Conservation (phyloP, 768 basidiomycete genomes). For the Hypholoma fasciculare region DNA sequence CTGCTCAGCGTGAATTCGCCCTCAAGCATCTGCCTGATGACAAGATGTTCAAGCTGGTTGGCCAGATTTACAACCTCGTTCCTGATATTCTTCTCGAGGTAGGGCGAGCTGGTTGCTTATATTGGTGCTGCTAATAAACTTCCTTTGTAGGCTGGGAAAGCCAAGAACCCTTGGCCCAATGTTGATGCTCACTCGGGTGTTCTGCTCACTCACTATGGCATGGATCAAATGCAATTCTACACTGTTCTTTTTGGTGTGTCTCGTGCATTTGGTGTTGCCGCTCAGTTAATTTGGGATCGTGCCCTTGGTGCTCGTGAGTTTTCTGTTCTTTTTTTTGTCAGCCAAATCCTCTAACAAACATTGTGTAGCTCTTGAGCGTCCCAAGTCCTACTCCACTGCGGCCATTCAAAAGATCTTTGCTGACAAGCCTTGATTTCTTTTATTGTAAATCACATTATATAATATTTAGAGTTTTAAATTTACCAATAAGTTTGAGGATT, state of each 20-base stretch:
- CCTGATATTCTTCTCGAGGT: slow-evolving; percentile 84
- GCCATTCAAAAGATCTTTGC: slow-evolving; percentile 81
- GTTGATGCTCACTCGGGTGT: slow-evolving; percentile 97
- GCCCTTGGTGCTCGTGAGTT: slow-evolving; percentile 86
- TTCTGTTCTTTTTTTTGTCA: neutral
- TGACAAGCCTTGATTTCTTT: slow-evolving; percentile 38
- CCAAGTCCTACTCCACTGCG: slow-evolving; percentile 86
- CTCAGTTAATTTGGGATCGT: slow-evolving; percentile 92
- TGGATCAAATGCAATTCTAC: slow-evolving; percentile 93
- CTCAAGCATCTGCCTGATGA: slow-evolving; percentile 83
- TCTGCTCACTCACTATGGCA: slow-evolving; percentile 81
- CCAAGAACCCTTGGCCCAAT: slow-evolving; percentile 95
- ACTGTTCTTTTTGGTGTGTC: slow-evolving; percentile 97
- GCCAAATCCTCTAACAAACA: neutral
- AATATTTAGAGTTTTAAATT: neutral
- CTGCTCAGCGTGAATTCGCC: slow-evolving; percentile 88
- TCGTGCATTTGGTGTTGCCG: slow-evolving; percentile 88
- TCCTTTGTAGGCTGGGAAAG: slow-evolving; percentile 71
- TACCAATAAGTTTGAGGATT: too few relatives aligned
- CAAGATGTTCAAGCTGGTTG: slow-evolving; percentile 93
- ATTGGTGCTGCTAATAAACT: neutral
- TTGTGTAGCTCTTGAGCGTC: slow-evolving; percentile 74
- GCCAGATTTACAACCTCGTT: slow-evolving; percentile 84
- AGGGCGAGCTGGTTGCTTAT: slow-evolving; percentile 28
- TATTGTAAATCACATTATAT: neutral